Percentiles rank a stretch among this genome's conserved stretches.
phyloP scores from a whole-genome alignment of 164 flowering plant species.

The Euptelea pleiosperma region DNA sequence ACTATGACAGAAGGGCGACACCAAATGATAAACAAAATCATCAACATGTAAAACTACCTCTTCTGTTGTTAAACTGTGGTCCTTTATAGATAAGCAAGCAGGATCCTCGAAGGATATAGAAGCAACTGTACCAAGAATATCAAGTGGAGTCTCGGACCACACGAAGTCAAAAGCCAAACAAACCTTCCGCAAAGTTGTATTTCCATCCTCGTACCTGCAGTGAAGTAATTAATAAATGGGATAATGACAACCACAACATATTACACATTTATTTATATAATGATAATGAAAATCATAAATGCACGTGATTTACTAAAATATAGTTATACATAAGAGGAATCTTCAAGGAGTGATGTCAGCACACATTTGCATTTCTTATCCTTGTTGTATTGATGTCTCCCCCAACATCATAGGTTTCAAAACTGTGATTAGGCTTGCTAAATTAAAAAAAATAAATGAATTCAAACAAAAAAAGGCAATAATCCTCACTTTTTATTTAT shows the following conservation, averaged over 20 bases:
- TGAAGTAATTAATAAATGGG: constrained; percentile 10
- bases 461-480: too few relatives aligned
- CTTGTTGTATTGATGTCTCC: too few relatives aligned
- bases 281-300: neutral
- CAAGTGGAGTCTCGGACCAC: constrained; percentile 77
- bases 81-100: constrained; percentile 54
- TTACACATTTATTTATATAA: neutral
- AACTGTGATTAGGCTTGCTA: too few relatives aligned
- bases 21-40: neutral
- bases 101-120: constrained; percentile 72
- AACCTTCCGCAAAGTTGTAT: constrained; percentile 54
- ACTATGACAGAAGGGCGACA: neutral
- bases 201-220: constrained; percentile 81
- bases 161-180: constrained; percentile 75
- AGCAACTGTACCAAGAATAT: constrained; percentile 81
- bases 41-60: constrained; percentile 51
- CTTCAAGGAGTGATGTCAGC: too few relatives aligned
- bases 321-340: too few relatives aligned
- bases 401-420: too few relatives aligned
- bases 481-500: too few relatives aligned
- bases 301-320: neutral
- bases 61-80: constrained; percentile 71
- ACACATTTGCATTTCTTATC: too few relatives aligned
- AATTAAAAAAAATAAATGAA: too few relatives aligned
- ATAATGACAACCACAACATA: neutral